Evolutionary conservation across 1,139 yeast species (phyloP).

Genomic region (Pichia sp.): DNA sequence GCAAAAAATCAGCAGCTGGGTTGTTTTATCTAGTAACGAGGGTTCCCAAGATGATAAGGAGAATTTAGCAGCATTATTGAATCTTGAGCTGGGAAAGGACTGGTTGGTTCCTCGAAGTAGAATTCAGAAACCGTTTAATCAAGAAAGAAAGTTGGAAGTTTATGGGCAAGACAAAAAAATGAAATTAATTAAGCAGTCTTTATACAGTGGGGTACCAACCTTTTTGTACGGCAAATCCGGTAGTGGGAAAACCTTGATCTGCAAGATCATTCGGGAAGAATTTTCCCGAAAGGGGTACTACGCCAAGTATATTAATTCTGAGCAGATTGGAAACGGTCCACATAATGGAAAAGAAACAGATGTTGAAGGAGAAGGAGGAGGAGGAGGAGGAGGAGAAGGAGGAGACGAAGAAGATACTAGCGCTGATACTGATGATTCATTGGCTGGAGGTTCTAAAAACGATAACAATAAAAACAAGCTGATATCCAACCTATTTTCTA

Average conservation of each 20-base stretch:
- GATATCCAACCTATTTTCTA: slow-evolving; percentile 46
- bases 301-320: slow-evolving; percentile 27
- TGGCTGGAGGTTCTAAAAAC: slow-evolving; percentile 11
- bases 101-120: slow-evolving; percentile 49
- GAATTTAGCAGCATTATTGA: neutral
- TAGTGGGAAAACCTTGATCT: slow-evolving; percentile 66
- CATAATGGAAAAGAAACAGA: slow-evolving; percentile 29
- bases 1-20: slow-evolving; percentile 1
- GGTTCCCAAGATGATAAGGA: neutral
- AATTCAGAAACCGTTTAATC: slow-evolving; percentile 28
- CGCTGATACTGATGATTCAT: neutral
- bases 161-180: slow-evolving; percentile 57
- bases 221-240: slow-evolving; percentile 74
- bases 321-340: slow-evolving; percentile 40
- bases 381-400: neutral
- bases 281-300: slow-evolving; percentile 41
- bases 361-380: neutral
- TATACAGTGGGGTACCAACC: slow-evolving; percentile 51
- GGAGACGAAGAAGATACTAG: neutral
- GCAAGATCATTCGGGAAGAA: slow-evolving; percentile 40
- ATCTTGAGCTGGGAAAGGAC: slow-evolving; percentile 40
- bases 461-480: slow-evolving; percentile 55
- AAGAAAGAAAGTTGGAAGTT: slow-evolving; percentile 28
- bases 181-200: slow-evolving; percentile 39
- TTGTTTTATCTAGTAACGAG: neutral